Base-by-base conservation (phyloP, 495 filamentous ascomycete species). In the Aspergillus asperescens region DNA sequence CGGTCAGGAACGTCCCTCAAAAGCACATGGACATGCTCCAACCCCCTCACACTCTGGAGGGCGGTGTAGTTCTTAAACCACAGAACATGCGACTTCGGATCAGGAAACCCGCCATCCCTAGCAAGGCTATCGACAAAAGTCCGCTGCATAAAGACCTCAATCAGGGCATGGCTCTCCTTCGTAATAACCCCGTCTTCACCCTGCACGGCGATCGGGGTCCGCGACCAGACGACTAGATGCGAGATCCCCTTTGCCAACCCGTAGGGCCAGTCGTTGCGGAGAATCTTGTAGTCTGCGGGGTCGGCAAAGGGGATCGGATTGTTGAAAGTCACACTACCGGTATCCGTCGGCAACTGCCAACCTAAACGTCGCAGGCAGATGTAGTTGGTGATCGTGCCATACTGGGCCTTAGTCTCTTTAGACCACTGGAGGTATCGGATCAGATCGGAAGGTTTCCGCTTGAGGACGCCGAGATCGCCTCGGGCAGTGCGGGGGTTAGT, bases 11-110 rank as follows among this genome's bases (percentile, higher is more conserved):
- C 80, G 67, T 80, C 81, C 51, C 71, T 77, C 12, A 90, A 71
- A 52, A 90, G 66, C 12, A 89, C 72, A 76, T 88, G 85, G 5
- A 89, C 71, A 74, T 88, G 90, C 59, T 95, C 90, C 50, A 95
- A 68, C 6, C 82, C 79, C 45, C 86, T 73, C 42, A 96, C 89
- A 65, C 89, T 94, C 72, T 95, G 90, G 63, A 95, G 66, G n/a
- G 80, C 80, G 43, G 82, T 82, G 87, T 88, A 94, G 62, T 96
- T 96, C 78, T 95, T 95, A 63, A 95, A 95, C 87, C 88, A 96
- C 59, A 90, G 53, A 54, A 95, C 88, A 52, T 78, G 80, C 5
- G 81, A 76, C 22, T 74, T 68, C 24, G 68, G 59, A 41, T 65
- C 60, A 5, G 52, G 68, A 70, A 65, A 61, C 67, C 3, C 69